These are phyloP conservation scores for Yamadazyma paraphyllophila DNA, from an alignment of 805 yeast species.

Conservation along the genomic window DNA sequence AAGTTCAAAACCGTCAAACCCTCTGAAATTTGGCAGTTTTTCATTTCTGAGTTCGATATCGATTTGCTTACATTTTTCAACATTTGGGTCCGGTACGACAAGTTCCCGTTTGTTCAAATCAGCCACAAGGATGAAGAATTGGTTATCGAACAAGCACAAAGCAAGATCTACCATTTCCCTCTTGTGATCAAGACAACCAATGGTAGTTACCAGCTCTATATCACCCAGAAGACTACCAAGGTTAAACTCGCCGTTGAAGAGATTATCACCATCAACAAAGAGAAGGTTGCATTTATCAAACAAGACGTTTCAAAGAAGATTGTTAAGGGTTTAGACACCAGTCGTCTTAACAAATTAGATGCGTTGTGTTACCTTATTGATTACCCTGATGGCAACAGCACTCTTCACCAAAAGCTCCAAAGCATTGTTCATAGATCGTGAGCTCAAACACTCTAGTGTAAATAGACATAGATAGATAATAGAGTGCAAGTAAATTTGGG, in stretches of 20 bases:
- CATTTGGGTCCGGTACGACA: slow-evolving; percentile 61
- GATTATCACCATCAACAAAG: slow-evolving; percentile 10
- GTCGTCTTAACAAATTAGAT: slow-evolving; percentile 9
- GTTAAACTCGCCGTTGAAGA: slow-evolving; percentile 8
- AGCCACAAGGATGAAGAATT: slow-evolving; percentile 11
- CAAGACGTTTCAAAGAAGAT: slow-evolving; percentile 14
- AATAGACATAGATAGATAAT: slow-evolving; percentile 7
- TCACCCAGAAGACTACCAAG: slow-evolving; percentile 11
- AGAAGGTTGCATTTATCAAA: slow-evolving; percentile 10
- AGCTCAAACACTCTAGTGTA: too few relatives aligned
- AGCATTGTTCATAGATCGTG: slow-evolving; percentile 1
- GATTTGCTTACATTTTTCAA: slow-evolving; percentile 53
- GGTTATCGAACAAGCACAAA: slow-evolving; percentile 46
- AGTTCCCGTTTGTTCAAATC: slow-evolving; percentile 51
- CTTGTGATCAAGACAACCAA: slow-evolving; percentile 38
- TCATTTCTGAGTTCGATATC: slow-evolving; percentile 30
- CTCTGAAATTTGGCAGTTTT: slow-evolving; percentile 50
- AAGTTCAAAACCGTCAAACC: slow-evolving; percentile 45
- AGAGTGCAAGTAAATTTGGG: too few relatives aligned
- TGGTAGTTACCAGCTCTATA: slow-evolving; percentile 12
- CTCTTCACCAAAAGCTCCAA: slow-evolving; percentile 8
- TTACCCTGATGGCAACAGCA: slow-evolving; percentile 11
- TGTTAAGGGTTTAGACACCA: slow-evolving; percentile 8
- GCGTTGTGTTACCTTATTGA: slow-evolving; percentile 14
- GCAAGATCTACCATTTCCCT: slow-evolving; percentile 63